Evolutionary conservation across 805 yeast species (phyloP).

Genomic region (Maudiozyma bulderi): DNA sequence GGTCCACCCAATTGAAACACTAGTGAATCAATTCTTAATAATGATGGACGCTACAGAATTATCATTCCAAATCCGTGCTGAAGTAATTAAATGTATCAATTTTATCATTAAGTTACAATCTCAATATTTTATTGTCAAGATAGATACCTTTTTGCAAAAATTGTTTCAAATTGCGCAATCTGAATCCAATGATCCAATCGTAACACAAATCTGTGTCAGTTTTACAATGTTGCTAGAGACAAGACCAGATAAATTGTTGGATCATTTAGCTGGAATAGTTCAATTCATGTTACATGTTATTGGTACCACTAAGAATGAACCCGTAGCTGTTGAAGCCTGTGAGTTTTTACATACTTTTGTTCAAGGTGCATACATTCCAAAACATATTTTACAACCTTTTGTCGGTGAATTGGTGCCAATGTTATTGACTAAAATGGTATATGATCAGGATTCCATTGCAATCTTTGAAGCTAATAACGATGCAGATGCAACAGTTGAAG

Average conservation of each 20-base stretch:
- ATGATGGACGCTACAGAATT: constrained; percentile 31
- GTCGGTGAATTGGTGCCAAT: constrained; percentile 64
- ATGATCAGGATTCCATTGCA: constrained; percentile 70
- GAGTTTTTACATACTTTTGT: constrained; percentile 77
- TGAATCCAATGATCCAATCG: constrained; percentile 48
- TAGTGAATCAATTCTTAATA: constrained; percentile 57
- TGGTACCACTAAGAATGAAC: constrained; percentile 46
- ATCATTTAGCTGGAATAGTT: constrained; percentile 80
- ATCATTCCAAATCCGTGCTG: constrained; percentile 44
- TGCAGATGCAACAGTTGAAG: constrained; percentile 71
- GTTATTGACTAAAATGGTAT: constrained; percentile 73
- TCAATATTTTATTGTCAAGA: constrained; percentile 51
- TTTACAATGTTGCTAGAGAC: constrained; percentile 63
- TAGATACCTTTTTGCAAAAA: constrained; percentile 56
- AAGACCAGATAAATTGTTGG: constrained; percentile 69
- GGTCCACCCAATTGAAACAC: constrained; percentile 49
- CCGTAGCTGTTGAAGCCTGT: constrained; percentile 83
- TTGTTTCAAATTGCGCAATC: constrained; percentile 58
- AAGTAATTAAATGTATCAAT: constrained; percentile 61
- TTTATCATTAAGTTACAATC: constrained; percentile 62
- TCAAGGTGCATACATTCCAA: constrained; percentile 48
- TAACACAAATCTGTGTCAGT: constrained; percentile 68
- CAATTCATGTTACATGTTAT: constrained; percentile 76
- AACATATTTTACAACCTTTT: constrained; percentile 43
- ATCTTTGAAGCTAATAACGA: constrained; percentile 47